A percentile compares a stretch with the other conserved stretches of the same genome.
Evolutionary conservation across 129 eudicot genomes (phyloP).

Genomic region (Pseudognaphalium luteoalbum): DNA sequence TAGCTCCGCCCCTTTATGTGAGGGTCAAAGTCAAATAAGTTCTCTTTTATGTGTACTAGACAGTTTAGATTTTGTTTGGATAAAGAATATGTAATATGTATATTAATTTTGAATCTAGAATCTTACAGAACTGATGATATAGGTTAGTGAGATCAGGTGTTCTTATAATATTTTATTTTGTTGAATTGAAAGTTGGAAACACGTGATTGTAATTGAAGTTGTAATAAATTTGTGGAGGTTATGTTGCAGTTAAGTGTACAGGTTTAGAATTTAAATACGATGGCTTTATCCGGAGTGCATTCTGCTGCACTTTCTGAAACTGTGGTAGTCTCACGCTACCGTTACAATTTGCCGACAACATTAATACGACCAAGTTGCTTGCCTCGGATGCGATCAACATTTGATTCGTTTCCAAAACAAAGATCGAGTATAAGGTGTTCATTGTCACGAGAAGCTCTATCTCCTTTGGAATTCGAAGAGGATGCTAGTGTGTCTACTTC

Average conservation of each 20-base stretch:
- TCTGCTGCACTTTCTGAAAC: constrained; percentile 36
- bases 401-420: constrained; percentile 9
- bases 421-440: constrained; percentile 43
- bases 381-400: constrained; percentile 23
- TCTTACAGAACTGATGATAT: background rate
- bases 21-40: background rate
- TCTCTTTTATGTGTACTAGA: background rate
- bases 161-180: background rate
- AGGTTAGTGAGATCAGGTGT: background rate
- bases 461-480: constrained; percentile 51
- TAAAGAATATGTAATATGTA: constrained; percentile 1
- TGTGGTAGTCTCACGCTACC: constrained; percentile 29
- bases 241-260: constrained; percentile 15
- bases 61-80: constrained; percentile 7
- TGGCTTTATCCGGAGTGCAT: constrained; percentile 55
- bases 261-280: constrained; percentile 22
- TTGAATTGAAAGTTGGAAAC: constrained; percentile 5
- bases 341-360: constrained; percentile 38
- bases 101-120: background rate
- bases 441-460: constrained; percentile 36
- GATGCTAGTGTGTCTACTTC: constrained; percentile 34
- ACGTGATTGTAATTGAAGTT: background rate
- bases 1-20: too few species aligned
- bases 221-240: constrained; percentile 4
- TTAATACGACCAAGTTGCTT: constrained; percentile 39